A percentile compares a stretch with the other conserved stretches of the same genome.
These are phyloP conservation scores for Ceratonia siliqua DNA, from an alignment of 306 rosid species.

Conservation along the genomic window DNA sequence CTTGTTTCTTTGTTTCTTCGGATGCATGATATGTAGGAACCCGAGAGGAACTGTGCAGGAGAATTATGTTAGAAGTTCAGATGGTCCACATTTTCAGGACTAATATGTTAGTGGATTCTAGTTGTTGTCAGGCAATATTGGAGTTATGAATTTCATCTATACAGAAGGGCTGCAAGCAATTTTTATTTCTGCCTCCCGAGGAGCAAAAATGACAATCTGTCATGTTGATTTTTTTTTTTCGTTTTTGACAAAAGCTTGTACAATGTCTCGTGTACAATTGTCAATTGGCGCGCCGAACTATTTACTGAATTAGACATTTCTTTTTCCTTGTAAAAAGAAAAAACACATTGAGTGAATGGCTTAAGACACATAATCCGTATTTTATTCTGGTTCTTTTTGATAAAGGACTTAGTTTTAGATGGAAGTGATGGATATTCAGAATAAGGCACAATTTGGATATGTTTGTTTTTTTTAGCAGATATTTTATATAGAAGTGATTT, in stretches of 20 bases:
- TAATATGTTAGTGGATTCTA: slow-evolving; percentile 17
- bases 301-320: neutral
- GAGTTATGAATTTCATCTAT: slow-evolving; percentile 15
- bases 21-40: slow-evolving; percentile 6
- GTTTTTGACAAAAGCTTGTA: neutral
- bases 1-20: slow-evolving; percentile 3
- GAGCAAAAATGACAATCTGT: neutral
- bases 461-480: too few species aligned
- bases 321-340: neutral
- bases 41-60: slow-evolving; percentile 9
- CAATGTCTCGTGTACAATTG: slow-evolving; percentile 13
- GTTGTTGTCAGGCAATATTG: slow-evolving; percentile 16
- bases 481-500: too few species aligned
- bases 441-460: too few species aligned
- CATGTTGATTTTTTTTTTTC: neutral
- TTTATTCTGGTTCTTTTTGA: neutral
- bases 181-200: neutral
- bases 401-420: neutral
- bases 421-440: neutral
- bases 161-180: neutral
- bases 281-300: neutral
- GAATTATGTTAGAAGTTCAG: neutral
- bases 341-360: neutral
- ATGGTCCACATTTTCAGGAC: neutral
- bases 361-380: neutral